phyloP scores from a whole-genome alignment of 352 stramenopile genomes.

The Phytophthora fragariae region DNA sequence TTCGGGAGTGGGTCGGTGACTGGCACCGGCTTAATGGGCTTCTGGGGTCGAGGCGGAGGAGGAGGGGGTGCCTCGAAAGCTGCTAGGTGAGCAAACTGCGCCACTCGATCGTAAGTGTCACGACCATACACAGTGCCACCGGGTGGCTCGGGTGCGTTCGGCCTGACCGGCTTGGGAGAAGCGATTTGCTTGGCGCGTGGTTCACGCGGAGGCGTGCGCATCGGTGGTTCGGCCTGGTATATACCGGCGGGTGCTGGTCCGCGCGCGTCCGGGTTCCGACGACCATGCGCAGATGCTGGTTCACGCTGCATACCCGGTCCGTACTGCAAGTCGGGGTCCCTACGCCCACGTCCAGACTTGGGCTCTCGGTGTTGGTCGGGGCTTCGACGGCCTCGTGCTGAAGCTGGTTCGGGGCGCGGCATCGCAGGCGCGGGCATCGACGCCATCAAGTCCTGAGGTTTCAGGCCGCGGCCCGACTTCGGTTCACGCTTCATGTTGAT shows the following conservation, averaged over 20 bases:
- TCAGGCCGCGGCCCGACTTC: slow-evolving; percentile 24
- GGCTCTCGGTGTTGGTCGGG: slow-evolving; percentile 14
- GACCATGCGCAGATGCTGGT: slow-evolving; percentile 26
- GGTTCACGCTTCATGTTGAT: slow-evolving; percentile 22
- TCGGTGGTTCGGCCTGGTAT: slow-evolving; percentile 18
- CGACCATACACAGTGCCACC: slow-evolving; percentile 41
- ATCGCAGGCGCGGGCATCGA: not conserved
- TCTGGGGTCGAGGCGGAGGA: slow-evolving; percentile 33
- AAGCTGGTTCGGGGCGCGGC: not conserved
- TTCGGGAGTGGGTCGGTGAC: slow-evolving; percentile 34
- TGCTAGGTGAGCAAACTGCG: slow-evolving; percentile 41
- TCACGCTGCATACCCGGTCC: slow-evolving; percentile 19
- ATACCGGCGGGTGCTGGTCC: not conserved
- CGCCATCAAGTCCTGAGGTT: not conserved
- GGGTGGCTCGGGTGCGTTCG: slow-evolving; percentile 14
- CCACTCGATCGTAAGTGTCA: slow-evolving; percentile 36
- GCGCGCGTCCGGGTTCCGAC: slow-evolving; percentile 11
- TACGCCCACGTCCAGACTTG: slow-evolving; percentile 20
- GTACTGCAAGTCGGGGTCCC: slow-evolving; percentile 8
- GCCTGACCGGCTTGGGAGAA: slow-evolving; percentile 14
- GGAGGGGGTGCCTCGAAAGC: slow-evolving; percentile 39
- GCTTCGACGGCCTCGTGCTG: not conserved
- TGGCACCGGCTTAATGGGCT: slow-evolving; percentile 30
- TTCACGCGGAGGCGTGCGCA: slow-evolving; percentile 13
- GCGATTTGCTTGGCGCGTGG: slow-evolving; percentile 24